Base-by-base conservation (phyloP, 192 early-diverging fungal species). In the Podila minutissima region DNA sequence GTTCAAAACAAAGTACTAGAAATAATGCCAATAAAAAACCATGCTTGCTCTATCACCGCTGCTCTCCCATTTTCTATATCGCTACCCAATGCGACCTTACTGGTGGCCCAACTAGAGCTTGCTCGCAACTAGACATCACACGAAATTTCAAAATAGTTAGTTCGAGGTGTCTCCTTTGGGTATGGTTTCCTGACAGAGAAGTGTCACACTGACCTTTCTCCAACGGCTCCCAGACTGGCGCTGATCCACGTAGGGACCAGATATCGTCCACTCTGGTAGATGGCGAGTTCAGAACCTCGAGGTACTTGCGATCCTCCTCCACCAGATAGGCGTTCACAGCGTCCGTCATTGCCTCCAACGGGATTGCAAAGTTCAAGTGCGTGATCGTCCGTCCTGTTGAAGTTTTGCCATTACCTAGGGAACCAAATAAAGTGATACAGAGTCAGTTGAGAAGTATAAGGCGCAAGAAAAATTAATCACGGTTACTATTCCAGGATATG, bases 291-390 rank as follows among this genome's bases (percentile, higher is more conserved):
- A 81, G 58, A 7, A 51, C 59, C 49, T 81, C 77, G 41, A 81
- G 28, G 71, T 67, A 81, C 50, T 72, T 81, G 22, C 77, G 77
- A 58, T 81, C 70, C 10, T 81, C 66, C 33, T 81, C 71, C 31
- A 67, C 62, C 24, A 81, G 33, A 55, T 81, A 81, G 1, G 77
- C 59, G 26, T 81, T 81, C 15, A 81, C 57, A 10, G 71, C 59
- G 24, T 55, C 61, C 20, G 66, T 31, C 46, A 83, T 78, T 1
- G 83, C 74, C 17, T 74, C 74, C 13, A 70, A 22, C 0, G 83
- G 83, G 31, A 83, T 83, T 13, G 83, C 83, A 59, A 83, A 83
- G 35, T 83, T 83, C 46, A 83, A 66, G 55, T 83, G 71, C 15
- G 83, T 83, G 33, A 83, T 72, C 2, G 83, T 83, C 48, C 74